Conservation (phyloP, 192 early-diverging fungal genomes). For the Backusella tuberculispora region DNA sequence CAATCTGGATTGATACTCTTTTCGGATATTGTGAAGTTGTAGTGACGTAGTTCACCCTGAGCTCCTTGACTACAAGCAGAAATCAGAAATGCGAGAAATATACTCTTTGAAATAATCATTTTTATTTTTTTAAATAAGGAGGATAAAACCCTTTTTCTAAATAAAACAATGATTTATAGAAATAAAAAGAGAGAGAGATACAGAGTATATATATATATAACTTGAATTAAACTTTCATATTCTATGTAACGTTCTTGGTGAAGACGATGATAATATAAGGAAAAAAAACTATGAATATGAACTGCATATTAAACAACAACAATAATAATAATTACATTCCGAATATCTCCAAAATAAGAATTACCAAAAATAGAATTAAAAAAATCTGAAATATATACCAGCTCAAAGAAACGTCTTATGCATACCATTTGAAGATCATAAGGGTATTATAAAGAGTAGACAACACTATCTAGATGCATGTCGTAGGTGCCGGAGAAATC, state of each 20-base stretch:
- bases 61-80: not conserved
- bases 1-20: slow-evolving; percentile 22
- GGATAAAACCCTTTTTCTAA: no score
- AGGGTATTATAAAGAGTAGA: no score
- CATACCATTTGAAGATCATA: no score
- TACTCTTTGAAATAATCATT: not conserved
- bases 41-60: not conserved
- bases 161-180: not conserved
- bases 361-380: no score
- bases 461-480: no score
- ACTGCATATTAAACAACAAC: slow-evolving; percentile 3
- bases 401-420: no score
- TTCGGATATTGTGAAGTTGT: not conserved
- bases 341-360: not conserved
- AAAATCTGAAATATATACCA: no score
- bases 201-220: not conserved
- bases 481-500: no score
- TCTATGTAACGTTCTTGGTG: not conserved
- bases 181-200: not conserved
- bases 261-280: not conserved
- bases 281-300: not conserved
- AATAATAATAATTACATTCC: slow-evolving; percentile 9
- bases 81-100: slow-evolving; percentile 4
- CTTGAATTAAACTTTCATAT: not conserved
- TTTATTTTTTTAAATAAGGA: not conserved